Evolutionary conservation across 257 asterid genomes (phyloP).

Genomic region (Ajuga chamaepitys): DNA sequence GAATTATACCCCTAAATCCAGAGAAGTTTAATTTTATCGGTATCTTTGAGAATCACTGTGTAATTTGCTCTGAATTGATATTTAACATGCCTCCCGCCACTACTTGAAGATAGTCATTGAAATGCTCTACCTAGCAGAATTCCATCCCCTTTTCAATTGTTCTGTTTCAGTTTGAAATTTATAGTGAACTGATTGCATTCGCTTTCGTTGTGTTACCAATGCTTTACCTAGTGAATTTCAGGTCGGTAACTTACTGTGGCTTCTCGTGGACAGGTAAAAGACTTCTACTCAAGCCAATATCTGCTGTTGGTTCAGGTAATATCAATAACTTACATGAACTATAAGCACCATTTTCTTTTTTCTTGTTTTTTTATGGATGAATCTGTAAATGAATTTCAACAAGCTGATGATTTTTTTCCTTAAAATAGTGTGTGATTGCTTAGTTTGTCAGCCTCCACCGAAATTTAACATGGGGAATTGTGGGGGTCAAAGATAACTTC

Average conservation of each 20-base stretch:
- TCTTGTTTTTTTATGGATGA: no score
- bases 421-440: no score
- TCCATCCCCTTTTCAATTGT: neutral
- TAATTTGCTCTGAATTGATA: no score
- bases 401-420: no score
- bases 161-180: neutral
- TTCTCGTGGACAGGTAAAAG: constrained; percentile 16
- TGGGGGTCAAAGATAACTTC: no score
- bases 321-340: neutral
- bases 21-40: no score
- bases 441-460: no score
- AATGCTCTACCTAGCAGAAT: neutral
- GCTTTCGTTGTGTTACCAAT: constrained; percentile 6
- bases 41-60: no score
- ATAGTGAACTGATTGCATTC: neutral
- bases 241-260: constrained; percentile 28
- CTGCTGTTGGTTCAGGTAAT: constrained; percentile 49
- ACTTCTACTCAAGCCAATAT: constrained; percentile 27
- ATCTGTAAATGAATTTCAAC: no score
- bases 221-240: constrained; percentile 22
- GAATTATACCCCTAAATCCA: neutral
- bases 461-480: no score
- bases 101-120: no score
- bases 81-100: no score
- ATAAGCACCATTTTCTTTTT: neutral